Percentiles rank a stretch among this genome's conserved stretches.
Conservation (phyloP, 257 asterid species). For the Nicotiana noctiflora region DNA sequence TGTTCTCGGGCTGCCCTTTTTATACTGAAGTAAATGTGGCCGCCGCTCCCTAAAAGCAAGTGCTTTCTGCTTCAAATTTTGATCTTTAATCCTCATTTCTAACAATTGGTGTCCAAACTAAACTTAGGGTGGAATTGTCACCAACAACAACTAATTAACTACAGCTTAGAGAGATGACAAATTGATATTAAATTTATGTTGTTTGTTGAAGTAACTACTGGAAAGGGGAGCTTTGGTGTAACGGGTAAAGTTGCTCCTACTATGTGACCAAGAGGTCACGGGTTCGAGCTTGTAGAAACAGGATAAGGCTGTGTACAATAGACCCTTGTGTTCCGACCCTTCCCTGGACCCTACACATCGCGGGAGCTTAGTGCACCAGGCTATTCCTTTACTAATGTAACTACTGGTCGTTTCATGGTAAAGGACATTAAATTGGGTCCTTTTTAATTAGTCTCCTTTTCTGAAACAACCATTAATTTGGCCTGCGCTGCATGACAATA, state of each 20-base stretch:
- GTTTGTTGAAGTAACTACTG: not conserved
- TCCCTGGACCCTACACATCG: too few relatives aligned
- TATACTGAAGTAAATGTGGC: not conserved
- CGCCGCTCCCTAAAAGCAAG: not conserved
- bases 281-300: too few relatives aligned
- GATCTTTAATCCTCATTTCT: not conserved
- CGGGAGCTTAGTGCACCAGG: too few relatives aligned
- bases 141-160: not conserved
- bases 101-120: not conserved
- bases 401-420: not conserved
- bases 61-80: not conserved
- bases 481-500: not conserved
- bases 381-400: not conserved
- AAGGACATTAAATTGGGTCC: not conserved
- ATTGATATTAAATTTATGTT: not conserved
- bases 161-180: not conserved
- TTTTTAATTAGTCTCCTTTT: not conserved
- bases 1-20: too few relatives aligned
- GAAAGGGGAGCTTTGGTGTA: too few relatives aligned
- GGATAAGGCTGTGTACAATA: too few relatives aligned
- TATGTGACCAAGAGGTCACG: too few relatives aligned
- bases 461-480: not conserved
- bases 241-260: too few relatives aligned
- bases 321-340: too few relatives aligned
- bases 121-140: not conserved